Evolutionary conservation across 2,329 filamentous ascomycete species (phyloP).

Genomic region (Emergomyces pasteurianus): DNA sequence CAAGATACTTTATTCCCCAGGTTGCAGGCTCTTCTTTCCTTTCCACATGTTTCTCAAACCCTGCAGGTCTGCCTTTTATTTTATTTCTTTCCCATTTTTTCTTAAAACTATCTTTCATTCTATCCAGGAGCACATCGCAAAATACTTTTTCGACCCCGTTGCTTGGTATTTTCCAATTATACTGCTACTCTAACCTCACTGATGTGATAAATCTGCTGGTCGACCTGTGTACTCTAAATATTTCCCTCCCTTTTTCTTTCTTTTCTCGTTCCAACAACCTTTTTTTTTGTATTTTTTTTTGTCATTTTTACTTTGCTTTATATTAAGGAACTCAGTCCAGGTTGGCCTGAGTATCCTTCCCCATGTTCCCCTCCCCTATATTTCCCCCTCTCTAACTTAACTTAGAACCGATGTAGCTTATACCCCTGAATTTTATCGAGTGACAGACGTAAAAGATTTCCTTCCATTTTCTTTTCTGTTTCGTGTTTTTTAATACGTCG

Average conservation of each 20-base stretch:
- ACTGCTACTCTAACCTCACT: too few relatives aligned
- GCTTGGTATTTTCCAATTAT: too few relatives aligned
- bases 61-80: not conserved
- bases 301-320: not conserved
- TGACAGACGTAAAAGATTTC: not conserved
- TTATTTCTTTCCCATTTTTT: not conserved
- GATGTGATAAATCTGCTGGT: not conserved
- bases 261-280: not conserved
- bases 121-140: not conserved
- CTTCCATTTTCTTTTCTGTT: not conserved
- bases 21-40: not conserved
- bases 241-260: not conserved
- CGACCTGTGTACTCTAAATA: not conserved
- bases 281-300: too few relatives aligned
- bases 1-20: not conserved
- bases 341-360: not conserved
- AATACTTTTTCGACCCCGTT: too few relatives aligned
- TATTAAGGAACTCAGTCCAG: not conserved
- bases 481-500: not conserved
- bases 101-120: not conserved
- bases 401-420: conserved; percentile 3
- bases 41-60: not conserved
- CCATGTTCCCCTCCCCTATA: not conserved
- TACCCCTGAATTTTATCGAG: not conserved
- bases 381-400: not conserved